A percentile compares a stretch with the other conserved stretches of the same genome.
Conservation (phyloP, 2,329 filamentous ascomycete genomes). For the Berkeleyomyces basicola region DNA sequence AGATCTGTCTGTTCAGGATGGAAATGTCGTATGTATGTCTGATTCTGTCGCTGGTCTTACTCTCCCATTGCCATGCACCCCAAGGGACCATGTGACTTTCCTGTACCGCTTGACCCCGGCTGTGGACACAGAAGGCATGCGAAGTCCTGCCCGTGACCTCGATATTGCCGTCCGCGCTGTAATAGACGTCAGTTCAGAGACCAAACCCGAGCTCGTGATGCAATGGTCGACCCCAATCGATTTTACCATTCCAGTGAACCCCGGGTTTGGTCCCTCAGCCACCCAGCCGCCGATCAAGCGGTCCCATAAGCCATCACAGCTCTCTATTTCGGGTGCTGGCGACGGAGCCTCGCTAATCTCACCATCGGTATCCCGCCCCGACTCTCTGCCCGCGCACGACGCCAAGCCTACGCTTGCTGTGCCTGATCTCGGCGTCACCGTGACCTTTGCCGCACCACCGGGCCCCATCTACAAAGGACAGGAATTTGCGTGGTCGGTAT, state of each 20-base stretch:
- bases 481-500: constrained; percentile 55
- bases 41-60: constrained; percentile 27
- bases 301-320: constrained; percentile 44
- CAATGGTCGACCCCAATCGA: constrained; percentile 53
- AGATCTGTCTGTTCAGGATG: constrained; percentile 38
- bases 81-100: constrained; percentile 60
- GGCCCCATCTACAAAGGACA: constrained; percentile 43
- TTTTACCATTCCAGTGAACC: constrained; percentile 49
- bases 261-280: constrained; percentile 38
- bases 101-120: constrained; percentile 49
- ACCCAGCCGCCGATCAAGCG: constrained; percentile 43
- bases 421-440: constrained; percentile 52
- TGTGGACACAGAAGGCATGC: constrained; percentile 29
- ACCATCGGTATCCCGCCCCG: constrained; percentile 40
- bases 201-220: constrained; percentile 45
- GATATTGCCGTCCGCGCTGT: constrained; percentile 46
- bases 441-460: constrained; percentile 52
- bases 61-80: constrained; percentile 45
- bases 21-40: constrained; percentile 26
- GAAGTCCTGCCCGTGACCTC: constrained; percentile 34
- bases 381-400: constrained; percentile 34
- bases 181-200: constrained; percentile 36
- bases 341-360: constrained; percentile 36
- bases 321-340: constrained; percentile 40
- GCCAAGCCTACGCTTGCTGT: constrained; percentile 33